Percentiles rank a stretch among this genome's conserved stretches.
phyloP scores from a whole-genome alignment of 345 rosid genomes.

The Cardamine chenopodiifolia region DNA sequence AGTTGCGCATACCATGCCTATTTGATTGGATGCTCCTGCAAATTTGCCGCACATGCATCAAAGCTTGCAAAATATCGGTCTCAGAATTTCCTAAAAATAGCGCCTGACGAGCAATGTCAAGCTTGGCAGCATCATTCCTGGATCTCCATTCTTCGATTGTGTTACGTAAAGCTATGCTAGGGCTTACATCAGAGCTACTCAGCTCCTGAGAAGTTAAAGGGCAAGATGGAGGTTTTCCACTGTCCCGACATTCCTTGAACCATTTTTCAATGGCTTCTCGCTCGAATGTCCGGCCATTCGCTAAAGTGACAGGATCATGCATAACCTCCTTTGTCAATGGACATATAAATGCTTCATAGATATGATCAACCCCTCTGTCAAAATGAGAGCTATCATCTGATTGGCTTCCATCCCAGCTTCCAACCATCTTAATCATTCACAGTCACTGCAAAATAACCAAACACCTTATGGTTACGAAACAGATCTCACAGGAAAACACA shows the following conservation, averaged over 20 bases:
- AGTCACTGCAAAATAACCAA: constrained; percentile 23
- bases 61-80: constrained; percentile 63
- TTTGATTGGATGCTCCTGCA: constrained; percentile 66
- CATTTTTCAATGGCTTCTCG: constrained; percentile 88
- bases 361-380: constrained; percentile 74
- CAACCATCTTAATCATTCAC: constrained; percentile 53
- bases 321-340: constrained; percentile 87
- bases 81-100: constrained; percentile 65
- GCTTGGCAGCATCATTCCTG: constrained; percentile 83
- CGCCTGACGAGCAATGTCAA: constrained; percentile 73
- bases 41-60: constrained; percentile 60
- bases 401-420: constrained; percentile 76
- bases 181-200: constrained; percentile 62
- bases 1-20: constrained; percentile 67
- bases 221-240: constrained; percentile 62
- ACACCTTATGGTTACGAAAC: neutral
- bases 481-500: neutral
- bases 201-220: constrained; percentile 78
- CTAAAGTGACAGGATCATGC: constrained; percentile 82
- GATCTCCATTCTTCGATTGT: constrained; percentile 97
- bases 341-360: constrained; percentile 91
- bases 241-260: constrained; percentile 80
- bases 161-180: constrained; percentile 84
- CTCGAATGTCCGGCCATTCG: constrained; percentile 90
- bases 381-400: constrained; percentile 81